A percentile compares a stretch with the other conserved stretches of the same genome.
These are phyloP conservation scores for Thermothelomyces thermophilus DNA, from an alignment of 2,329 filamentous ascomycete genomes.

Conservation along the genomic window DNA sequence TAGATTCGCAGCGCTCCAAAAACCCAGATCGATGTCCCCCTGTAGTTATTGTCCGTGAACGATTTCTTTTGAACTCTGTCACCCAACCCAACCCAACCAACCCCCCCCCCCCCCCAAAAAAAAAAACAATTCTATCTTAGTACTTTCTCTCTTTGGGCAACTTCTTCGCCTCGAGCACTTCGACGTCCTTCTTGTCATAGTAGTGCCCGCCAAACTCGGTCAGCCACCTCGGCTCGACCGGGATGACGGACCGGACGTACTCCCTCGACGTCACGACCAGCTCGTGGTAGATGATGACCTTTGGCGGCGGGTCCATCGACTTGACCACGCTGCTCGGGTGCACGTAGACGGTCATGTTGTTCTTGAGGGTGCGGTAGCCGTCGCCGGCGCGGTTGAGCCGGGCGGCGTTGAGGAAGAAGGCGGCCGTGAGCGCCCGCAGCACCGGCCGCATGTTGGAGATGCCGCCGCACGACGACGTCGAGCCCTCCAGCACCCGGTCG, in stretches of 20 bases:
- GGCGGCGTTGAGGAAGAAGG: constrained; percentile 92
- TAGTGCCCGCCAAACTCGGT: constrained; percentile 89
- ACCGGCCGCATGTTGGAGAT: constrained; percentile 69
- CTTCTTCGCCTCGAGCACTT: constrained; percentile 74
- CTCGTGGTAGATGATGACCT: constrained; percentile 84
- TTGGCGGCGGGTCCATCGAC: constrained; percentile 65
- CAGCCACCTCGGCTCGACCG: constrained; percentile 78
- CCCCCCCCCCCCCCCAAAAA: too few relatives aligned
- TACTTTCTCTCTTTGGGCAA: constrained; percentile 30
- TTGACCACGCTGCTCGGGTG: constrained; percentile 82
- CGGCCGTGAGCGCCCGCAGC: constrained; percentile 79
- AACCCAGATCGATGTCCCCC: too few relatives aligned
- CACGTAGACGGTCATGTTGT: constrained; percentile 80
- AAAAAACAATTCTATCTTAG: too few relatives aligned
- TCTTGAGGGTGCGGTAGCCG: constrained; percentile 87
- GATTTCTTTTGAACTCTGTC: too few relatives aligned
- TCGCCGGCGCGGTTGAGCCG: constrained; percentile 76
- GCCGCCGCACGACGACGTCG: constrained; percentile 63
- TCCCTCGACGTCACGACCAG: constrained; percentile 79
- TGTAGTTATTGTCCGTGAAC: too few relatives aligned
- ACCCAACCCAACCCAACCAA: too few relatives aligned
- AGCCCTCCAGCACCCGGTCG: constrained; percentile 77
- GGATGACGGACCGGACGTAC: constrained; percentile 85
- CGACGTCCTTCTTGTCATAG: constrained; percentile 85
- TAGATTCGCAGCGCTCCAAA: too few relatives aligned